phyloP scores from a whole-genome alignment of 176 grass and related monocot genomes.

The Hyparrhenia diplandra region DNA sequence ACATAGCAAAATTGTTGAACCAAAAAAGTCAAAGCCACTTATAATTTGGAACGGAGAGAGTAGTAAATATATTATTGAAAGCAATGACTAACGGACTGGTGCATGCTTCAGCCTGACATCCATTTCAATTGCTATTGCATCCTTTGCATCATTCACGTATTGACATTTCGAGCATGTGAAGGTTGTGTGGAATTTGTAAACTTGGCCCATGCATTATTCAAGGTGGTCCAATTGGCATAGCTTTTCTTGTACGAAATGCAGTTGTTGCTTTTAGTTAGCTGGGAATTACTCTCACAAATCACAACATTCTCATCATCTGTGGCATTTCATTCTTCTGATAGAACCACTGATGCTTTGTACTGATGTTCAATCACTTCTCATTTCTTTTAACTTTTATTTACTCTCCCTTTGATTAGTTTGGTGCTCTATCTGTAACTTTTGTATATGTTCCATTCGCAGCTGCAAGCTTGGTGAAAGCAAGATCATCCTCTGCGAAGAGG shows the following conservation, averaged over 20 bases:
- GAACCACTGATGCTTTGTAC: background rate
- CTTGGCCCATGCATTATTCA: background rate
- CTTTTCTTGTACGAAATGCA: background rate
- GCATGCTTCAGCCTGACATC: background rate
- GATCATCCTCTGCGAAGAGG: conserved; percentile 93
- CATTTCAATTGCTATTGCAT: background rate
- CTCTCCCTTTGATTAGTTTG: background rate
- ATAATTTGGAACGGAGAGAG: no score
- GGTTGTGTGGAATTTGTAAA: background rate
- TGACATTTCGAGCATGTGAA: background rate
- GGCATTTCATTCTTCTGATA: background rate
- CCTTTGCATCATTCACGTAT: background rate
- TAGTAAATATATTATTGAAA: background rate
- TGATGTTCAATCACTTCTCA: background rate
- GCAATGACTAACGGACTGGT: background rate
- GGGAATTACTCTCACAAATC: no score
- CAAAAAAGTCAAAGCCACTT: no score
- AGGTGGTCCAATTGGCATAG: background rate
- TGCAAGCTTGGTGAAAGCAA: conserved; percentile 92
- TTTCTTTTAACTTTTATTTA: background rate
- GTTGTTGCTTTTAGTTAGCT: background rate
- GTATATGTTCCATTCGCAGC: conserved; percentile 32
- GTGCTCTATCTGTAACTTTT: background rate
- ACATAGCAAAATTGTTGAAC: no score
- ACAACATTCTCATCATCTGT: conserved; percentile 29